Conservation (phyloP, 805 yeast species). For the Metschnikowia drakensbergensis region DNA sequence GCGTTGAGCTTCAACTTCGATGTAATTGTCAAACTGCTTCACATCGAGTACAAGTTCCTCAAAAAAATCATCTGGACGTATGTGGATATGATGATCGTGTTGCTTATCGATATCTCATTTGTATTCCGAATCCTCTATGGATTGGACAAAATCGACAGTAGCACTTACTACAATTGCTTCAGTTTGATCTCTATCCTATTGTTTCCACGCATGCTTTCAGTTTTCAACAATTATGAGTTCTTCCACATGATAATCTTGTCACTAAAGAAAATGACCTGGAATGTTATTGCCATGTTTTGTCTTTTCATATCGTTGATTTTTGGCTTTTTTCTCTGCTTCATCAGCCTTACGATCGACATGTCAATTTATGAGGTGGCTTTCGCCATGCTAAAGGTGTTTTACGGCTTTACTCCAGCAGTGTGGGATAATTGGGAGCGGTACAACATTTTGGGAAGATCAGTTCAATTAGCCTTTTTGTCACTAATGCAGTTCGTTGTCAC, state of each 20-base stretch:
- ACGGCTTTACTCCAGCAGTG: conserved; percentile 59
- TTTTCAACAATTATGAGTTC: conserved; percentile 48
- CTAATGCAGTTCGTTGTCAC: conserved; percentile 52
- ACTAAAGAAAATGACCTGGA: conserved; percentile 49
- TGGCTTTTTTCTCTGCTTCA: conserved; percentile 54
- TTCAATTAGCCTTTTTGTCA: conserved; percentile 49
- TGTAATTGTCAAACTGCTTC: conserved; percentile 39
- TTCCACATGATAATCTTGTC: conserved; percentile 50
- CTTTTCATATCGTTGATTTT: conserved; percentile 47
- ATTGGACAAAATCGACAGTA: conserved; percentile 13
- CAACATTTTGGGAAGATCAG: conserved; percentile 43
- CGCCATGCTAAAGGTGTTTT: conserved; percentile 49
- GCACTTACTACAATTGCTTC: conserved; percentile 28
- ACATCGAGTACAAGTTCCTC: conserved; percentile 44
- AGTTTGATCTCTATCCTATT: conserved; percentile 46
- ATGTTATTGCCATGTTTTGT: conserved; percentile 45
- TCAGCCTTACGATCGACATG: conserved; percentile 42
- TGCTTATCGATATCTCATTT: conserved; percentile 35
- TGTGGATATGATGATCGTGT: conserved; percentile 41
- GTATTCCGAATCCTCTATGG: conserved; percentile 20
- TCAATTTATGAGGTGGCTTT: conserved; percentile 45
- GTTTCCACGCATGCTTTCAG: conserved; percentile 47
- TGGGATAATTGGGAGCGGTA: conserved; percentile 54
- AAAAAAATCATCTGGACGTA: conserved; percentile 52
- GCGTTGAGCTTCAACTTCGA: conserved; percentile 47